Evolutionary conservation across 768 basidiomycete genomes (phyloP).

Genomic region (Trametes meyenii): DNA sequence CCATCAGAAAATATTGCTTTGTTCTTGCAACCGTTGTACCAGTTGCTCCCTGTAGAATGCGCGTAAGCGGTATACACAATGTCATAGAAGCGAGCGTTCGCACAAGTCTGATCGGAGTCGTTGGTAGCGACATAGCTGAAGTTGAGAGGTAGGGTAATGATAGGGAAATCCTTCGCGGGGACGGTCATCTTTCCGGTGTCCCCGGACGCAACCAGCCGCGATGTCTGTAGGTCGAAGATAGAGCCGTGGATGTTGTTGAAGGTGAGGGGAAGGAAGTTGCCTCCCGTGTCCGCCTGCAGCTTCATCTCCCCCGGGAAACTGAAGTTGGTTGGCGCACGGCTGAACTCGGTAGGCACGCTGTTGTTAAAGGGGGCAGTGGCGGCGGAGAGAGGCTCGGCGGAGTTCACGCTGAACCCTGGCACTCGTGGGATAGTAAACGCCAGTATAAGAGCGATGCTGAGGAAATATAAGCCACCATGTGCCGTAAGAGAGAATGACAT

Average conservation of each 20-base stretch:
- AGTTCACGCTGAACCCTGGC: slow-evolving; percentile 68
- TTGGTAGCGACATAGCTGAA: slow-evolving; percentile 85
- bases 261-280: slow-evolving; percentile 77
- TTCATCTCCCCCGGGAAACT: slow-evolving; percentile 79
- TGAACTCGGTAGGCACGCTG: slow-evolving; percentile 65
- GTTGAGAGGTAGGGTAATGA: slow-evolving; percentile 74
- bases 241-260: slow-evolving; percentile 68
- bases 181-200: slow-evolving; percentile 59
- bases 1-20: slow-evolving; percentile 48
- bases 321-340: slow-evolving; percentile 84
- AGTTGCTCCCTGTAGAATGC: slow-evolving; percentile 57
- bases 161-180: slow-evolving; percentile 66
- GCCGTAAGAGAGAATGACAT: neutral
- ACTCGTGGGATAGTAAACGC: slow-evolving; percentile 85
- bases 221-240: slow-evolving; percentile 71
- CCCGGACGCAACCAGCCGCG: slow-evolving; percentile 68
- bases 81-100: slow-evolving; percentile 24
- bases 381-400: slow-evolving; percentile 54
- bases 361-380: slow-evolving; percentile 61
- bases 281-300: slow-evolving; percentile 73
- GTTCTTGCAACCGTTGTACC: slow-evolving; percentile 81
- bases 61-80: slow-evolving; percentile 8
- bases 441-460: slow-evolving; percentile 67
- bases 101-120: slow-evolving; percentile 82
- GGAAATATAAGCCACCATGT: slow-evolving; percentile 11